These are phyloP conservation scores for Podaxis carcinomalis DNA, from an alignment of 768 basidiomycete genomes.

Conservation along the genomic window DNA sequence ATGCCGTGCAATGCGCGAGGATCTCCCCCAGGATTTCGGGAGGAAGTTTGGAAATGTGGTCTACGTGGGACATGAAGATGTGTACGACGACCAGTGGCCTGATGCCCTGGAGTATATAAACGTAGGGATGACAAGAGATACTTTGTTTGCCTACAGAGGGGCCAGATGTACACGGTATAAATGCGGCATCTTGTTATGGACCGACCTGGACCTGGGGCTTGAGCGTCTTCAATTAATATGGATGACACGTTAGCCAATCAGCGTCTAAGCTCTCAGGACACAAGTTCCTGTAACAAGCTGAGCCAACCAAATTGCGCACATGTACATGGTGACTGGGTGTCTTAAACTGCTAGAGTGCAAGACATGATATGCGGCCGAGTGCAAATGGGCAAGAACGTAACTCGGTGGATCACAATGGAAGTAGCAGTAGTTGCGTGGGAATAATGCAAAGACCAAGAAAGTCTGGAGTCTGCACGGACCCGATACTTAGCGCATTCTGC, in stretches of 20 bases:
- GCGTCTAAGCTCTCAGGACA: not conserved
- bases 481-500: too few relatives aligned
- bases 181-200: not conserved
- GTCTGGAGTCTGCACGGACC: too few relatives aligned
- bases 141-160: not conserved
- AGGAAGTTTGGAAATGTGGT: conserved; percentile 17
- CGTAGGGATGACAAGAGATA: not conserved
- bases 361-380: too few relatives aligned
- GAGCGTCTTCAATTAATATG: not conserved
- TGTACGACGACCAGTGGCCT: not conserved
- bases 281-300: too few relatives aligned
- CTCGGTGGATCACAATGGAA: too few relatives aligned
- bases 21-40: conserved; percentile 33
- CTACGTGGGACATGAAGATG: not conserved
- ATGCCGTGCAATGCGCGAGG: conserved; percentile 22
- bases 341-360: too few relatives aligned
- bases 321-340: too few relatives aligned
- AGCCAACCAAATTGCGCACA: too few relatives aligned
- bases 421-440: too few relatives aligned
- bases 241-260: not conserved
- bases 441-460: too few relatives aligned
- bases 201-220: not conserved
- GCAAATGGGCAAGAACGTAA: too few relatives aligned
- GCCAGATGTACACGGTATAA: too few relatives aligned
- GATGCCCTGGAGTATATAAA: not conserved